A percentile compares a stretch with the other conserved stretches of the same genome.
phyloP scores from a whole-genome alignment of 202 grass and related monocot genomes.

The Panicum hallii region DNA sequence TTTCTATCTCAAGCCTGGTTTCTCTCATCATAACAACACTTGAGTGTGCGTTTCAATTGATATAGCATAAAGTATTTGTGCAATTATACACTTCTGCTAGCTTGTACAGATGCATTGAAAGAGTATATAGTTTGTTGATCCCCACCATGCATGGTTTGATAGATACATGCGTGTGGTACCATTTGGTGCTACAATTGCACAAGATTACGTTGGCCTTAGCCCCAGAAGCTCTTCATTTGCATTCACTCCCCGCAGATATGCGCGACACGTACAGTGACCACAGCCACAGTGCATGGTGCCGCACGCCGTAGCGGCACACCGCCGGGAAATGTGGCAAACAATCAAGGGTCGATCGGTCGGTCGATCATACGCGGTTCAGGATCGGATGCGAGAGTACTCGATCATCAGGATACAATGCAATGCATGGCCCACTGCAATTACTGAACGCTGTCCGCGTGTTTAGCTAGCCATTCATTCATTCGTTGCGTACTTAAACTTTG shows the following conservation, averaged over 20 bases:
- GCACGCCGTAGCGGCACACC: not conserved
- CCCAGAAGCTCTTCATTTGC: not conserved
- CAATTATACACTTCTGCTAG: not conserved
- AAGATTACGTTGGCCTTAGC: not conserved
- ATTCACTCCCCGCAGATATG: conserved; percentile 8
- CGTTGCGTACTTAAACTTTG: not conserved
- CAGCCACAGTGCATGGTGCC: not conserved
- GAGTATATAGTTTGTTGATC: no score
- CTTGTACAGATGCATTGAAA: no score
- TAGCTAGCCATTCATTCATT: not conserved
- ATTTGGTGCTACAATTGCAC: not conserved
- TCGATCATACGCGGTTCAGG: not conserved
- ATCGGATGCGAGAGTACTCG: not conserved
- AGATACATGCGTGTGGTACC: not conserved
- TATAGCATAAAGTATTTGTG: no score
- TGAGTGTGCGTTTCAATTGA: no score
- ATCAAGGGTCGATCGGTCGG: not conserved
- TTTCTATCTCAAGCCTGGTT: no score
- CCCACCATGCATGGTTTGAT: no score
- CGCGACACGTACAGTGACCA: not conserved
- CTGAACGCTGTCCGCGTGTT: not conserved
- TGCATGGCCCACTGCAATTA: not conserved
- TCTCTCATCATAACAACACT: no score
- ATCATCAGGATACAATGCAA: not conserved
- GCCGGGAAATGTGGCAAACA: not conserved